Conservation (phyloP, 2,329 filamentous ascomycete species). For the Dothidotthia symphoricarpi region DNA sequence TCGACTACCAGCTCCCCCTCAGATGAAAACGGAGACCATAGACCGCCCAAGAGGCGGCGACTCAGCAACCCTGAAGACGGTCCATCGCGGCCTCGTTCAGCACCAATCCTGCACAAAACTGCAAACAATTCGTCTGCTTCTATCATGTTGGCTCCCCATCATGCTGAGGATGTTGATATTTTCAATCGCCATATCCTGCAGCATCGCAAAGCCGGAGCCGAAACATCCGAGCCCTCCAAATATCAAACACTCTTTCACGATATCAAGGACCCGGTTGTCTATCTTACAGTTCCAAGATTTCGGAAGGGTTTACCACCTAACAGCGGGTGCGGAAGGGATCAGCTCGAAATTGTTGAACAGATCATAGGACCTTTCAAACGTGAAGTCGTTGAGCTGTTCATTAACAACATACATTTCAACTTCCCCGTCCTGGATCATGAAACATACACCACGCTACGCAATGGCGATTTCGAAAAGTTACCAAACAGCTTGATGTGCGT, state of each 20-base stretch:
- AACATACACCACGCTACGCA: conserved; percentile 35
- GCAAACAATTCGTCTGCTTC: conserved; percentile 37
- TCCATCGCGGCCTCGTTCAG: conserved; percentile 22
- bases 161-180: conserved; percentile 45
- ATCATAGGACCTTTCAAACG: conserved; percentile 41
- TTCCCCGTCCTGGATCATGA: conserved; percentile 45
- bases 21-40: conserved; percentile 23
- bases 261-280: conserved; percentile 42
- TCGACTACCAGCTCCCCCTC: conserved; percentile 22
- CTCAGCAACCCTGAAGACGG: conserved; percentile 27
- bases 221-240: conserved; percentile 35
- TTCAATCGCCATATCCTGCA: conserved; percentile 42
- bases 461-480: conserved; percentile 36
- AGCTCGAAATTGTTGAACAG: conserved; percentile 45
- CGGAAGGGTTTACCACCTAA: conserved; percentile 46
- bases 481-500: conserved; percentile 42
- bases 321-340: conserved; percentile 38
- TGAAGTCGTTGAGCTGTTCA: conserved; percentile 49
- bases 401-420: conserved; percentile 37
- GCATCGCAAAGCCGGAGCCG: conserved; percentile 23
- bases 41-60: conserved; percentile 28
- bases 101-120: conserved; percentile 30
- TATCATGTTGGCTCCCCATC: conserved; percentile 43
- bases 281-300: conserved; percentile 50
- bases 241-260: conserved; percentile 54